These are phyloP conservation scores for Periconia sp. DNA, from an alignment of 2,329 filamentous ascomycete genomes.

Conservation along the genomic window DNA sequence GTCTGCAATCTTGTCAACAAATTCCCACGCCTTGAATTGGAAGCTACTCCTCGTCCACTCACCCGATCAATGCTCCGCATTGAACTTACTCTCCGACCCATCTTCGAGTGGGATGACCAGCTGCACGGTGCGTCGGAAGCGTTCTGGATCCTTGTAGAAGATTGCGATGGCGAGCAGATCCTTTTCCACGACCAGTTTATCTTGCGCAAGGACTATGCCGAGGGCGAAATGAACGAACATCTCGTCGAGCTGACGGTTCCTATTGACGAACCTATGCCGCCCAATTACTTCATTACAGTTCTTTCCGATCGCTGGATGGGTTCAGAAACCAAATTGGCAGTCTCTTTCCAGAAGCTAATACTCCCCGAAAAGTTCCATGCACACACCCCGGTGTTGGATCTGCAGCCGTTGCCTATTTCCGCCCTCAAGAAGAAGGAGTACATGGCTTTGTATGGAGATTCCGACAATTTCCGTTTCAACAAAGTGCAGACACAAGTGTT, in stretches of 20 bases:
- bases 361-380: slow-evolving; percentile 94
- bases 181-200: slow-evolving; percentile 94
- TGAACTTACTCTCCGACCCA: slow-evolving; percentile 87
- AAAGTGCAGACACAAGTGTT: slow-evolving; percentile 97
- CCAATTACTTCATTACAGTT: slow-evolving; percentile 96
- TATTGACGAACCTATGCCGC: slow-evolving; percentile 96
- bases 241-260: slow-evolving; percentile 94
- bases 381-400: slow-evolving; percentile 86
- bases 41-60: slow-evolving; percentile 91
- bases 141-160: slow-evolving; percentile 97
- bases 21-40: slow-evolving; percentile 89
- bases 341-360: slow-evolving; percentile 93
- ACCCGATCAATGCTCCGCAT: slow-evolving; percentile 91
- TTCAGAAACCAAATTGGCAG: slow-evolving; percentile 87
- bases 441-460: slow-evolving; percentile 76
- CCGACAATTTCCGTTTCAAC: slow-evolving; percentile 91
- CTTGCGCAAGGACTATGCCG: slow-evolving; percentile 84
- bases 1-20: slow-evolving; percentile 88
- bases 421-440: slow-evolving; percentile 87
- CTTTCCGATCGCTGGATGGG: slow-evolving; percentile 98
- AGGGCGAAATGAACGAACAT: slow-evolving; percentile 86
- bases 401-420: slow-evolving; percentile 86
- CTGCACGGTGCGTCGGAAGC: slow-evolving; percentile 86
- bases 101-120: slow-evolving; percentile 92
- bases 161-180: slow-evolving; percentile 95